Conservation (phyloP, 257 asterid species). For the Salvia miltiorrhiza region DNA sequence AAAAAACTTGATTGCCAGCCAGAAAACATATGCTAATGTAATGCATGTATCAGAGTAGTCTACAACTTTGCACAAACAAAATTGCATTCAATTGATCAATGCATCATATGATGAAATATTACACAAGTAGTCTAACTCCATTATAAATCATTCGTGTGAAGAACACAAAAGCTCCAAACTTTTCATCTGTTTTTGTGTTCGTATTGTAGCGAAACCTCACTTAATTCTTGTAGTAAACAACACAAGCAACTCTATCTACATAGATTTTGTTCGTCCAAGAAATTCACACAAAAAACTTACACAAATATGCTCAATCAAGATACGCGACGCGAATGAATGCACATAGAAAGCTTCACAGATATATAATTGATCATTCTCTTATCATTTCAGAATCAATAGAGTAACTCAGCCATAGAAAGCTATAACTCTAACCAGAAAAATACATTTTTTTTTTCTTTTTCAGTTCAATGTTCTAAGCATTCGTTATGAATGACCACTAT, state of each 20-base stretch:
- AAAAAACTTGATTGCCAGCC: neutral
- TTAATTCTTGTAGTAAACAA: neutral
- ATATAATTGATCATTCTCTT: neutral
- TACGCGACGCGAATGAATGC: neutral
- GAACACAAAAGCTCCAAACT: neutral
- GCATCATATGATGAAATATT: neutral
- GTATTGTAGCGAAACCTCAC: neutral
- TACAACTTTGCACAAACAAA: neutral
- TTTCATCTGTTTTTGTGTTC: neutral
- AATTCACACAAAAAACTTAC: neutral
- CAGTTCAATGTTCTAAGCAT: conserved; percentile 1
- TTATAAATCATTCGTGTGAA: neutral
- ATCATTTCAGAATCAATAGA: neutral
- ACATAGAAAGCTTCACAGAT: neutral
- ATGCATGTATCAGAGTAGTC: too few species aligned
- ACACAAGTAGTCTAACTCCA: neutral
- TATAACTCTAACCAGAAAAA: neutral
- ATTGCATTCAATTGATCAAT: neutral
- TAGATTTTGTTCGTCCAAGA: neutral
- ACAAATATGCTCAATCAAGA: neutral
- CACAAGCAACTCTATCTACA: neutral
- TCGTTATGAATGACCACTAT: neutral
- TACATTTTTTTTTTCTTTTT: too few species aligned
- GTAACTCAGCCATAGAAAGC: neutral
- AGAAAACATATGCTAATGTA: too few species aligned